phyloP scores from a whole-genome alignment of 1,139 yeast genomes.

The Kurtzmaniella quercitrusa region DNA sequence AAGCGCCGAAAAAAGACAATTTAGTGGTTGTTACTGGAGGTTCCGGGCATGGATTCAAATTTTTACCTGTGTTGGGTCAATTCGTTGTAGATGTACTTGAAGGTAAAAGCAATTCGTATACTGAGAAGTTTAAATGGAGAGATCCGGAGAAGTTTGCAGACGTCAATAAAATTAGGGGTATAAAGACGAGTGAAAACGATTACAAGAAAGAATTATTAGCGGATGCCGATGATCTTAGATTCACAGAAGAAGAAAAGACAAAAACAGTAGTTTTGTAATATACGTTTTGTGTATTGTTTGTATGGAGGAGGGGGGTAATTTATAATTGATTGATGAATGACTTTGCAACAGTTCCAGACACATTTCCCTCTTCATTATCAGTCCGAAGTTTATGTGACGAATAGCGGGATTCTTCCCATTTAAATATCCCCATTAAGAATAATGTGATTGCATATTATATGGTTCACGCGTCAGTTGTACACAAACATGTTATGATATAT shows the following conservation, averaged over 20 bases:
- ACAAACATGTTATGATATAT: too few relatives aligned
- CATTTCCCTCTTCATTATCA: not conserved
- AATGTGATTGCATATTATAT: too few relatives aligned
- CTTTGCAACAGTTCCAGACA: too few relatives aligned
- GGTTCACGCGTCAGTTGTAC: too few relatives aligned
- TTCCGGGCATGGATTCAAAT: slow-evolving; percentile 39
- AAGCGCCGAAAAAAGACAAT: slow-evolving; percentile 30
- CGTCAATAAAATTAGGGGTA: slow-evolving; percentile 7
- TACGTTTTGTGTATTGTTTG: not conserved
- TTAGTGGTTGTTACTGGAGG: slow-evolving; percentile 44
- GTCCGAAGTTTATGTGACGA: not conserved
- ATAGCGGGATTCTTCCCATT: too few relatives aligned
- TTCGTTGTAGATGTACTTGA: slow-evolving; percentile 23
- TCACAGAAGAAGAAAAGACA: not conserved
- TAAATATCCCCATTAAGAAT: too few relatives aligned
- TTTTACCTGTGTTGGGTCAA: slow-evolving; percentile 30
- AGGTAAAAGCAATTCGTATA: slow-evolving; percentile 18
- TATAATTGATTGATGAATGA: too few relatives aligned
- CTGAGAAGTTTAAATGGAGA: slow-evolving; percentile 30
- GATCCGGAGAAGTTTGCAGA: slow-evolving; percentile 13
- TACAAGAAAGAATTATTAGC: not conserved
- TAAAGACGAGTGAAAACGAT: not conserved
- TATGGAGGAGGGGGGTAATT: too few relatives aligned
- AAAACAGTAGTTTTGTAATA: not conserved
- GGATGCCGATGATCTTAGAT: not conserved